Percentiles rank a stretch among this genome's conserved stretches.
Conservation (phyloP, 2,329 filamentous ascomycete species). For the Trichoderma cornu-damae region DNA sequence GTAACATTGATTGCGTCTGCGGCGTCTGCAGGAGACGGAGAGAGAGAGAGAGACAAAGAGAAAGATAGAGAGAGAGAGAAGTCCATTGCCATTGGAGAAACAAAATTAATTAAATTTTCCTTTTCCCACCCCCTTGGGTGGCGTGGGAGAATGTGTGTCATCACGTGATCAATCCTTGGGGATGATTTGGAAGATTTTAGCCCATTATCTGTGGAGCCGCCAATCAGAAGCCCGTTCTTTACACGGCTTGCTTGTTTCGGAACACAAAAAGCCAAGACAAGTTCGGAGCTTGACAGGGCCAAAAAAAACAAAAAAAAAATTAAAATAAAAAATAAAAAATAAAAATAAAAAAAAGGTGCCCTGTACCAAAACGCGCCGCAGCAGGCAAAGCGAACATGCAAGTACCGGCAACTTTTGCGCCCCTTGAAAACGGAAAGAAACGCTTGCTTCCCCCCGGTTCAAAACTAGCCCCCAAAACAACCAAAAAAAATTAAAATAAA, state of each 20-base stretch:
- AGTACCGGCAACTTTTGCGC: background rate
- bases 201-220: background rate
- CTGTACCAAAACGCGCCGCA: too few species aligned
- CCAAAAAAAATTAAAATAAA: too few species aligned
- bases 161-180: background rate
- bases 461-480: constrained; percentile 12
- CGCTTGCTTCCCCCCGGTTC: background rate
- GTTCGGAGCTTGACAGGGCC: background rate
- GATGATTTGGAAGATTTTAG: constrained; percentile 13
- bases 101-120: too few species aligned
- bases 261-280: background rate
- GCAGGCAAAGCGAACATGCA: too few species aligned
- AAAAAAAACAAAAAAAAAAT: too few species aligned
- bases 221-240: constrained; percentile 4
- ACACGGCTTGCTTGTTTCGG: constrained; percentile 15
- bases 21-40: constrained; percentile 18
- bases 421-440: background rate
- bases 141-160: background rate
- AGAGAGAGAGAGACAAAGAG: background rate
- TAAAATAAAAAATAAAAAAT: too few species aligned
- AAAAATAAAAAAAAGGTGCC: too few species aligned
- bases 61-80: too few species aligned
- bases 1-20: constrained; percentile 19
- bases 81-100: too few species aligned
- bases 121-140: constrained; percentile 1